Base-by-base conservation (phyloP, 331 rosid genomes). In the Telfairia occidentalis region DNA sequence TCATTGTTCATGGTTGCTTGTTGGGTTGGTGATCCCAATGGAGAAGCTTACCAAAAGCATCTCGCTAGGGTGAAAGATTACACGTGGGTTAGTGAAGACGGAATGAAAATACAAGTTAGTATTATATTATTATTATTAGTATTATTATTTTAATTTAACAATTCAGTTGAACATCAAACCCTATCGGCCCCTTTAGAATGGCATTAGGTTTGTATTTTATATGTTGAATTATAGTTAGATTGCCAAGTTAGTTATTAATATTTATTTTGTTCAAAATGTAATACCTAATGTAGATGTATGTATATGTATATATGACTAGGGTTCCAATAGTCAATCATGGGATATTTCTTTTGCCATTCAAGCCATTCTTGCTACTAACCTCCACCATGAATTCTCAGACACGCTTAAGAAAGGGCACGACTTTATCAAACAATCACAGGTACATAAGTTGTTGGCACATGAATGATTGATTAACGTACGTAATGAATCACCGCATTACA, bases 291-390 rank as follows among this genome's bases (percentile, higher is more conserved):
- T 9, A n/a, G n/a, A 42, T 42, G 7, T 67, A 49, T 42, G 9
- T 9, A 32, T 42, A 2, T 42, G 9, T 42, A 4, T 55, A 49
- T 60, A 21, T 77, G 52, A 81, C 80, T 80, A 89, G 91, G 86
- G 91, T 75, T 87, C 84, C 73, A 92, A 92, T 2, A 89, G 92
- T 75, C 96, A 87, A 75, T 52, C 80, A 58, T 89, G 97, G 97
- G 96, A 89, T 81, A 82, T 87, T 63, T 79, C 86, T 32, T 85
- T 91, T 28, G 72, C 85, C 11, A 35, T 91, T 54, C 92, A 91
- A 83, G 92, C 92, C 38, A 63, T 91, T 48, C 89, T 89, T 63
- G 88, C 90, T 15, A 46, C 52, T 46, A 46, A 46, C 2, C 52
- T 46, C 52, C n/a, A 46, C 19, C 18, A 46, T 15, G 52, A 46